Base-by-base conservation (phyloP, 192 early-diverging fungal species). In the Podila verticillata region DNA sequence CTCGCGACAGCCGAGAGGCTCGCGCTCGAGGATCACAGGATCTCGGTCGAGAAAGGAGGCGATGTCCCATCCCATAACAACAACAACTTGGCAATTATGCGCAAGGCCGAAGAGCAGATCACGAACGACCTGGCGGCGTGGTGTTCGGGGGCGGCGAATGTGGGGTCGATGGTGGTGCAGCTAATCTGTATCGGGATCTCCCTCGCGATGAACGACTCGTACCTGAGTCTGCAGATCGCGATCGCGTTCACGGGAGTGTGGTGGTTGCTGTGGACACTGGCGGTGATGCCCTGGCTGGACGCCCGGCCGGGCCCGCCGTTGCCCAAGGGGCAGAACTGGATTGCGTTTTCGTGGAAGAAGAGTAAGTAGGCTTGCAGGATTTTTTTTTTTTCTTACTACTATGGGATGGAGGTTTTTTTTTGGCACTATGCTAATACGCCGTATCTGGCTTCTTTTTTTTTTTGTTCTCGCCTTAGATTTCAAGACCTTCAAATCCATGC, bases 191-290 rank as follows among this genome's bases (percentile, higher is more conserved):
- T 75, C 48, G 83, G 83, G 0, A 70, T 88, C 44, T 77, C 86
- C 28, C 22, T 83, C 0, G 82, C 62, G 3, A 77, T 84, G 70
- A 31, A 73, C 17, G 61, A 68, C 44, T 72, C 83, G 12, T 63
- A 67, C 32, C 49, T 82, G 59, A 72, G 74, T 61, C 65, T 88
- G 10, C 75, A 82, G 58, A 63, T 85, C 32, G 82, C 73, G 15
- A 83, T 81, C 24, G 73, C 75, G 0, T 65, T 86, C 31, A 82
- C 78, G 8, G 87, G 85, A 0, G 66, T 84, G 5, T 88, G 87
- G 87, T 88, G 87, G 87, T 62, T 84, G 2, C 3, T 74, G 0
- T 86, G 84, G 72, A 77, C 87, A 12, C 68, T 86, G 6, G 70
- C 62, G 1, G 59, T 84, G 19, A 47, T 81, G 61, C 74, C 84